Conservation (phyloP, 441 rosid genomes). For the Theobroma grandiflorum region DNA sequence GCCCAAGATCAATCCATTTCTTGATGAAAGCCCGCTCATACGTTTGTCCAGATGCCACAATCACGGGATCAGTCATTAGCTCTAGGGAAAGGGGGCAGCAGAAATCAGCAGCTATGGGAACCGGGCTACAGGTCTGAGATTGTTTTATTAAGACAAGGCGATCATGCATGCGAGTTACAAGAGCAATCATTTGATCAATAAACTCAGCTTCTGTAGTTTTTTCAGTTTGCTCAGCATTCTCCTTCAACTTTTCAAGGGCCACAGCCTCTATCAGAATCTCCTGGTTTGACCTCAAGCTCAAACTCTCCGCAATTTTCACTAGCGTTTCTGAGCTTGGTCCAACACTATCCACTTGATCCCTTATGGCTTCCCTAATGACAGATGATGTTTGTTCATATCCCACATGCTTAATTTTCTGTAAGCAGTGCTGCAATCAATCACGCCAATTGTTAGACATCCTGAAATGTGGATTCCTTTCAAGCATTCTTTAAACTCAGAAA, state of each 20-base stretch:
- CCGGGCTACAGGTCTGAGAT: conserved; percentile 62
- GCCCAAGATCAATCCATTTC: conserved; percentile 90
- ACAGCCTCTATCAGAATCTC: conserved; percentile 93
- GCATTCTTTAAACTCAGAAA: conserved; percentile 24
- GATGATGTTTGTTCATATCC: conserved; percentile 59
- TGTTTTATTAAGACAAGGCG: conserved; percentile 67
- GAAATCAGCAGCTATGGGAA: conserved; percentile 83
- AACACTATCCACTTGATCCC: conserved; percentile 59
- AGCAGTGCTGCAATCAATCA: conserved; percentile 60
- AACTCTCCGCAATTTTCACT: conserved; percentile 64
- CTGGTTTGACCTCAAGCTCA: conserved; percentile 84
- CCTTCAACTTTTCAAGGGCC: conserved; percentile 84
- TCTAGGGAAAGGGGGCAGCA: conserved; percentile 95
- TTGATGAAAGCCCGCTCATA: conserved; percentile 88
- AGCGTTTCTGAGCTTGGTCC: conserved; percentile 69
- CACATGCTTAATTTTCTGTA: conserved; percentile 69
- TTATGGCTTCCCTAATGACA: conserved; percentile 57
- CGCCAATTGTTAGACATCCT: conserved; percentile 32
- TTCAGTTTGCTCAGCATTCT: conserved; percentile 76
- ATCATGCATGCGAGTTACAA: conserved; percentile 73
- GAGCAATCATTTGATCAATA: conserved; percentile 67
- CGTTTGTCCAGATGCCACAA: conserved; percentile 93
- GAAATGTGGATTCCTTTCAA: conserved; percentile 16
- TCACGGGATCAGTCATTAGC: conserved; percentile 98
- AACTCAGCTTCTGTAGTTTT: conserved; percentile 64